Evolutionary conservation across 2,329 filamentous ascomycete genomes (phyloP).

Genomic region (Pezicula neosporulosa): DNA sequence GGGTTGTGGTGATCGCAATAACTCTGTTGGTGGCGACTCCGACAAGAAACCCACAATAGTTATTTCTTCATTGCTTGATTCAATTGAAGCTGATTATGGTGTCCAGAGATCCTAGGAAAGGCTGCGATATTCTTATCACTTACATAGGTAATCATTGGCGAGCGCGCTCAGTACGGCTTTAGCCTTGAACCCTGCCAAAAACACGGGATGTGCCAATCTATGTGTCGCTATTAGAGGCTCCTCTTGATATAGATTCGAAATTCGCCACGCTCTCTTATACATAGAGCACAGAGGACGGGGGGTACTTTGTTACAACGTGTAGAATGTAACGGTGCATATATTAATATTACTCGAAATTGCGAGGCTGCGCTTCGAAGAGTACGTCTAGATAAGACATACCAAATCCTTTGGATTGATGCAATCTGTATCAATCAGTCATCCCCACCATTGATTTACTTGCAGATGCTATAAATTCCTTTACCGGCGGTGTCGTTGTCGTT

Average conservation of each 20-base stretch:
- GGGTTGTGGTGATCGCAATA: constrained; percentile 35
- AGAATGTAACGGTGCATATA: neutral
- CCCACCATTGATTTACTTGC: constrained; percentile 97
- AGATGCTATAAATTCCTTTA: constrained; percentile 92
- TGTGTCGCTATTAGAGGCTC: neutral
- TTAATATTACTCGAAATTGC: neutral
- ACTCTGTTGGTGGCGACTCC: constrained; percentile 11
- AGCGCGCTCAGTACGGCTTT: constrained; percentile 1
- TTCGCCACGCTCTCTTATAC: neutral
- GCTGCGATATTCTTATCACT: no score
- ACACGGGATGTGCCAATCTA: neutral
- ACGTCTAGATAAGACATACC: neutral
- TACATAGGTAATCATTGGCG: no score
- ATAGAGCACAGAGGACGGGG: constrained; percentile 1
- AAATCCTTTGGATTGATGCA: constrained; percentile 3
- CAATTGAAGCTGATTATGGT: no score
- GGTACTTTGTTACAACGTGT: neutral
- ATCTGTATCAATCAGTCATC: constrained; percentile 48
- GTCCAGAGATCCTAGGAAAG: no score
- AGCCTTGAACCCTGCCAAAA: neutral
- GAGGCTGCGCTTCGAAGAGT: constrained; percentile 1
- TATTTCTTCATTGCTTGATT: no score
- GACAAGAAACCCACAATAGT: constrained; percentile 3
- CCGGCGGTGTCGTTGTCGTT: constrained; percentile 93
- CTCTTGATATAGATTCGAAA: neutral